phyloP scores from a whole-genome alignment of 495 filamentous ascomycete genomes.

The Daldinia caldariorum region DNA sequence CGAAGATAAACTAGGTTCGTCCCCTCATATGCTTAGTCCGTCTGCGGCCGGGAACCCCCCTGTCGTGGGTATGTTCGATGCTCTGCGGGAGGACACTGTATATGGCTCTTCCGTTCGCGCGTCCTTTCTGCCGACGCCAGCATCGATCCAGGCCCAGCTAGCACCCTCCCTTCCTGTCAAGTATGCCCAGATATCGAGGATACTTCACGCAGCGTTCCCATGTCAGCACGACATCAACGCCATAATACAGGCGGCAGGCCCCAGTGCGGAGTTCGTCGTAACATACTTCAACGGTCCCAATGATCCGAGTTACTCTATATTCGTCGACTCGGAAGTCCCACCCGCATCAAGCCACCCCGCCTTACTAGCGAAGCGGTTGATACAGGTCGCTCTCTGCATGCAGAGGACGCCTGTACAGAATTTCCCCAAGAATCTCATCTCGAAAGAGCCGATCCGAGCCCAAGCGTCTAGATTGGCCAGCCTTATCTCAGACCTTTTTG shows the following conservation, averaged over 20 bases:
- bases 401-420: constrained; percentile 53
- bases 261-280: constrained; percentile 47
- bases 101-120: constrained; percentile 5
- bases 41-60: constrained; percentile 29
- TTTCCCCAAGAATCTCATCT: constrained; percentile 40
- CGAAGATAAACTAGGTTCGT: constrained; percentile 44
- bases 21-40: constrained; percentile 34
- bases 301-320: constrained; percentile 38
- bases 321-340: constrained; percentile 45
- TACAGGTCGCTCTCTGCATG: constrained; percentile 60
- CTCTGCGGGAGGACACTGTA: constrained; percentile 41
- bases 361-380: constrained; percentile 56
- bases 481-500: constrained; percentile 53
- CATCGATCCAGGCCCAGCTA: constrained; percentile 31
- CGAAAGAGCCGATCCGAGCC: constrained; percentile 45
- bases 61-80: constrained; percentile 34
- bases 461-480: constrained; percentile 51
- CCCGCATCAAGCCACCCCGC: constrained; percentile 54
- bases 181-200: constrained; percentile 45
- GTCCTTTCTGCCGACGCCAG: constrained; percentile 43
- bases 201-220: constrained; percentile 52
- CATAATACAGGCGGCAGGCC: constrained; percentile 41
- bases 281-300: constrained; percentile 45
- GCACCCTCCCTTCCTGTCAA: constrained; percentile 24
- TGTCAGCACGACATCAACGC: constrained; percentile 52